Percentiles rank a stretch among this genome's conserved stretches.
Evolutionary conservation across 257 asterid species (phyloP).

Genomic region (Solanum sitiens): DNA sequence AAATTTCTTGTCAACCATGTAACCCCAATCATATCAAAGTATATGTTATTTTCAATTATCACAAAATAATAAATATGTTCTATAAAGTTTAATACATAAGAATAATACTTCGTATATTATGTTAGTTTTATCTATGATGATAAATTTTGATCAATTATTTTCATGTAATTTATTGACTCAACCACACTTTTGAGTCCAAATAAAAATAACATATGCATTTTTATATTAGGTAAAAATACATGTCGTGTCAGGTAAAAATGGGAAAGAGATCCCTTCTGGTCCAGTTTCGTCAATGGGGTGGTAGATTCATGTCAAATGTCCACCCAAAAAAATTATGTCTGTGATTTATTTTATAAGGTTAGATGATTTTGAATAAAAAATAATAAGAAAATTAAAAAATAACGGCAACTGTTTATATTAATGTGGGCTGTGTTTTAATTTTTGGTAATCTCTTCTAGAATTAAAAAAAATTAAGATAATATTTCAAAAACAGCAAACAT

Average conservation of each 20-base stretch:
- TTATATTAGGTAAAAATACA: background rate
- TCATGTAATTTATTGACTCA: background rate
- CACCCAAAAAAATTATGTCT: too few relatives aligned
- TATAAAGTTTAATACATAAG: background rate
- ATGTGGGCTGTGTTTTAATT: too few relatives aligned
- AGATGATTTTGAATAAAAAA: background rate
- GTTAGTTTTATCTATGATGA: background rate
- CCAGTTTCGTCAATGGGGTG: background rate
- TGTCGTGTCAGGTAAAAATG: background rate
- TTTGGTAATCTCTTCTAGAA: background rate
- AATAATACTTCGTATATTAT: background rate
- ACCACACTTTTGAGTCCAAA: background rate
- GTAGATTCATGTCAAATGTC: background rate
- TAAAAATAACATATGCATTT: background rate
- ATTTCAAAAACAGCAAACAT: too few relatives aligned
- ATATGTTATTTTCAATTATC: background rate
- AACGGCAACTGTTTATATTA: background rate
- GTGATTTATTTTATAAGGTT: background rate
- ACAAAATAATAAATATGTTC: background rate
- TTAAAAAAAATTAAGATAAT: too few relatives aligned
- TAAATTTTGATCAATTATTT: background rate
- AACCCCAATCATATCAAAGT: background rate
- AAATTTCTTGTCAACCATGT: background rate
- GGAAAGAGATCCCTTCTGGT: background rate
- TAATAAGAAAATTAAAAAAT: background rate